Evolutionary conservation across 352 stramenopile genomes (phyloP).

Genomic region (Elongisporangium anandrum): DNA sequence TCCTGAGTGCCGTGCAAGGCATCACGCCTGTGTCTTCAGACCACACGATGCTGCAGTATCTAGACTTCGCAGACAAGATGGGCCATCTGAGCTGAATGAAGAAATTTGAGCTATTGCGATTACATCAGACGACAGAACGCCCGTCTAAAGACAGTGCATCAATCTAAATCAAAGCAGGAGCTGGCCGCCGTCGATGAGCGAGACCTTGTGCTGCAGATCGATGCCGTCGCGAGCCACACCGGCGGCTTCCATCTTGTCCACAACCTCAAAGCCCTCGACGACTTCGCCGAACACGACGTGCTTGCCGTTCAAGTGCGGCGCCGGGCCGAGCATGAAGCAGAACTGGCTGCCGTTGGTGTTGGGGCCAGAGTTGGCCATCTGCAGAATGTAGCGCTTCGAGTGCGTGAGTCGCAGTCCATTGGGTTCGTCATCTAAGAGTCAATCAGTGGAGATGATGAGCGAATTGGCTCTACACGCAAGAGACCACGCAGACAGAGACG

Average conservation of each 20-base stretch:
- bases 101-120: too few species aligned
- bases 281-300: constrained; percentile 87
- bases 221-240: constrained; percentile 61
- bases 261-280: constrained; percentile 75
- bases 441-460: neutral
- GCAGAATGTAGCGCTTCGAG: constrained; percentile 77
- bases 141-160: too few species aligned
- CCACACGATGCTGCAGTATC: constrained; percentile 49
- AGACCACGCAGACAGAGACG: neutral
- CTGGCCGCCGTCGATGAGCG: constrained; percentile 70
- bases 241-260: constrained; percentile 78
- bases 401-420: constrained; percentile 74
- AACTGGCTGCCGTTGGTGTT: constrained; percentile 99
- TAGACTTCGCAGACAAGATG: constrained; percentile 59
- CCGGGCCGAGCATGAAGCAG: constrained; percentile 94
- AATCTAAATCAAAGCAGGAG: constrained; percentile 11
- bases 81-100: constrained; percentile 37
- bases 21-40: constrained; percentile 55
- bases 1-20: constrained; percentile 38
- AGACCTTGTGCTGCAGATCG: constrained; percentile 67
- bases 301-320: constrained; percentile 75
- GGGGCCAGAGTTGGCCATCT: constrained; percentile 97
- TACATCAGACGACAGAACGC: too few species aligned
- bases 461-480: neutral
- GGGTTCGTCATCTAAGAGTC: constrained; percentile 91